Conservation (phyloP, 768 basidiomycete species). For the Termitomyces sp. region DNA sequence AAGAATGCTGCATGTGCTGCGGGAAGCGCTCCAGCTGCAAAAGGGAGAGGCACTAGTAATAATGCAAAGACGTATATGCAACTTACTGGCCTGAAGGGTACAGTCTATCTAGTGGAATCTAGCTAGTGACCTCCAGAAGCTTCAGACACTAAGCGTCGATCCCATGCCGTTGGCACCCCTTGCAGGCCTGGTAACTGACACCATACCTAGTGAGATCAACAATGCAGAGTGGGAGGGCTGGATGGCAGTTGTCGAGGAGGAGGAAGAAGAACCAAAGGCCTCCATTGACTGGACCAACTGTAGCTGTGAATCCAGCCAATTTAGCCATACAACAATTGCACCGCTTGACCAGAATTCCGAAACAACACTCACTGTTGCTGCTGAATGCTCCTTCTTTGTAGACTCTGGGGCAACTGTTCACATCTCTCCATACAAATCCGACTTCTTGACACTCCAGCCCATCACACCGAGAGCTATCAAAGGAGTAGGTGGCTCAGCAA, state of each 20-base stretch:
- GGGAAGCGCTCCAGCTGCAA: background rate
- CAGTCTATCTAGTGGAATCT: background rate
- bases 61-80: background rate
- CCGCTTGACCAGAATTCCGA: background rate
- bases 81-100: background rate
- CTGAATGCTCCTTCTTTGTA: background rate
- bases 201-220: background rate
- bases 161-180: no score
- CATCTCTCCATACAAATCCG: background rate
- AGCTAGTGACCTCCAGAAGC: background rate
- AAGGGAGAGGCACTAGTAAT: background rate
- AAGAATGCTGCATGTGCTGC: background rate
- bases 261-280: background rate
- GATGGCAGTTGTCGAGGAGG: background rate
- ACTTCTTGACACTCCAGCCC: background rate
- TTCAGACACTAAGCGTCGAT: background rate
- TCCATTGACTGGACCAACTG: no score
- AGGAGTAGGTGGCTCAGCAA: background rate
- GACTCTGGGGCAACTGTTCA: background rate
- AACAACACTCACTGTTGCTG: background rate
- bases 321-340: no score
- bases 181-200: background rate
- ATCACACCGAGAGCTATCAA: background rate
- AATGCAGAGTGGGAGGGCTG: background rate
- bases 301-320: no score